Evolutionary conservation across 2,329 filamentous ascomycete genomes (phyloP), one percentile per base, ranked within the genome.

Genomic region (Aspergillus ochraceoroseus): DNA sequence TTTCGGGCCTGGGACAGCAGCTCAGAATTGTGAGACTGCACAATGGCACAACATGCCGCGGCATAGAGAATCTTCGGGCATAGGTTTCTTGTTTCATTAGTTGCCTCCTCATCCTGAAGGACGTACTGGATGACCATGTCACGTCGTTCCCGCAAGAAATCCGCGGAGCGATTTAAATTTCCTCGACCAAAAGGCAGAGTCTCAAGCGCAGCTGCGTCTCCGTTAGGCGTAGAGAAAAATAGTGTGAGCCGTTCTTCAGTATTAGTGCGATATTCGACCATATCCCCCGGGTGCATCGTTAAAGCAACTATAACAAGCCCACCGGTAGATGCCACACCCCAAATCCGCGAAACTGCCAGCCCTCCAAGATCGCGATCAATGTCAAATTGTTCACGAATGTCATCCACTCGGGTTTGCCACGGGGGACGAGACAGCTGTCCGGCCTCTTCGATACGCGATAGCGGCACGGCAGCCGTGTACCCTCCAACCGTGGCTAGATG

Each of bases 221-320:
- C 19, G 7, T 46, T 43, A 13, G 54, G 51, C 3, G 49, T 47
- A 1, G 54, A 54, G 41, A 70, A 67, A 1, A 66, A 42, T 6
- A 76, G 48, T 0, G 55, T 64, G 1, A 62, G 57, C n/a, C 59
- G 57, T 38, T 75, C 68, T 17, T 72, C 67, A 3, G 68, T 65
- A 5, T 65, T 57, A 5, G 72, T 72, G 1, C 68, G 67, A 52
- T 80, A 80, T 44, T 80, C 74, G 9, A 79, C 62, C 62, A 75
- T 72, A 52, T 79, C 72, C 3, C 69, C 73, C 0, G 77, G 76
- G 53, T 81, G 75, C 18, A 75, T 51, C 2, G 71, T 74, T 32
- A 72, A 63, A 40, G 70, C 74, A 3, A 66, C 65, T 4, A 73
- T 75, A 9, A 71, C 56, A 15, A 70, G 67, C 19, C 71, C 70